Conservation (phyloP, 371 early-diverging fungal species). For the Rhizomucor pusillus region DNA sequence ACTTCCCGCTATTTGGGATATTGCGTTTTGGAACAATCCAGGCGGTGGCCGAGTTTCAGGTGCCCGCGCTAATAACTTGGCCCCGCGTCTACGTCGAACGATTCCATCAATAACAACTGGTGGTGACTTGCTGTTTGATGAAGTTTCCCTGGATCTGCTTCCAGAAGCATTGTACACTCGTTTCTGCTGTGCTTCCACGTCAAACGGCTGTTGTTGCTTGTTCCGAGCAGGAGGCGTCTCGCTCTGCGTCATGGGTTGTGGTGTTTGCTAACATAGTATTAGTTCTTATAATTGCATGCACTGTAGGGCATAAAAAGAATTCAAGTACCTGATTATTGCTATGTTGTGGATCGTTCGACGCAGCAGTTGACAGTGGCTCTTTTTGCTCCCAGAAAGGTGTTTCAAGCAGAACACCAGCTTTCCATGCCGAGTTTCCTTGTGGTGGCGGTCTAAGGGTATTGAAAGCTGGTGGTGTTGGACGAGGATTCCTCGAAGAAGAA, state of each 20-base stretch:
- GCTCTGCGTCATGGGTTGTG: too few relatives aligned
- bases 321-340: too few relatives aligned
- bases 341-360: neutral
- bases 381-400: slow-evolving; percentile 16
- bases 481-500: neutral
- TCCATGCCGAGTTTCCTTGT: slow-evolving; percentile 13
- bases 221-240: too few relatives aligned
- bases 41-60: slow-evolving; percentile 8
- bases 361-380: neutral
- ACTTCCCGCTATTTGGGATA: neutral
- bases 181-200: neutral
- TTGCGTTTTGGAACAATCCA: slow-evolving; percentile 12
- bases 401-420: slow-evolving; percentile 6
- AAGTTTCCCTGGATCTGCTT: neutral
- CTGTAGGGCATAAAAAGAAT: too few relatives aligned
- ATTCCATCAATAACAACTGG: neutral
- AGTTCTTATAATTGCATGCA: too few relatives aligned
- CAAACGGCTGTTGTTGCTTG: too few relatives aligned
- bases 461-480: neutral
- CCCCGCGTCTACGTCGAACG: too few relatives aligned
- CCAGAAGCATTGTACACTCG: neutral
- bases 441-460: slow-evolving; percentile 10
- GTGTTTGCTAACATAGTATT: too few relatives aligned
- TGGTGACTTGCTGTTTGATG: neutral
- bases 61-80: too few relatives aligned